Base-by-base conservation (phyloP, 148 eudicot species). In the Limonium bicolor region DNA sequence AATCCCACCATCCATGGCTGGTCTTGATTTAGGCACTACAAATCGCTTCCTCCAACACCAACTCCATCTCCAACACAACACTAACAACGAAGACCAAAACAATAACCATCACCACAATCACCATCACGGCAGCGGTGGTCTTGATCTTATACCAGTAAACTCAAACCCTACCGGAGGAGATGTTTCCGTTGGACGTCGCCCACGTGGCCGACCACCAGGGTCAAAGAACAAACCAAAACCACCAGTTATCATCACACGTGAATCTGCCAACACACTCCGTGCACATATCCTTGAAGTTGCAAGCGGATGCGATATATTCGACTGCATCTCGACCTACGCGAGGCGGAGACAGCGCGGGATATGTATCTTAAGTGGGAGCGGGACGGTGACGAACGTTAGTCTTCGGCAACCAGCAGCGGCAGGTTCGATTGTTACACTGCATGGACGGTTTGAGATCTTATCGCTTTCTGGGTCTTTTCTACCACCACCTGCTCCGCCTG, bases 201-300 rank as follows among this genome's bases (percentile, higher is more conserved):
- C 72, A 10, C 35, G 72, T 20, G 77, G 77, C 26, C 34, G 77
- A 16, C 77, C 77, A 0, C 46, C 72, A 1, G 77, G 77, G 1
- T 72, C 77, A 1, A 72, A 67, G 12, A 72, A 72, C 66, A 72
- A 67, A 37, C 69, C 77, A 5, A 63, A 67, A 22, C 66, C 78
- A 2, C 78, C 78, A 0, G 46, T 72, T 8, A 34, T 72, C 5
- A 60, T 72, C 16, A 63, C 78, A 1, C 59, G 53, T 22, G 78
- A 63, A 6, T 62, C 66, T 47, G 63, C 78, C 10, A 67, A 63
- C 34, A 41, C 78, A 0, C 63, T 72, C 11, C 34, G 54, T 7
- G 60, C 69, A 44, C 72, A 72, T 27, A 56, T 72, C 1, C 45
- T 72, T 41, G 78, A 72, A 46, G 56, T 72, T 6, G 44, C 58